These are phyloP conservation scores for Neurospora sp. DNA, from an alignment of 495 filamentous ascomycete genomes.

Conservation along the genomic window DNA sequence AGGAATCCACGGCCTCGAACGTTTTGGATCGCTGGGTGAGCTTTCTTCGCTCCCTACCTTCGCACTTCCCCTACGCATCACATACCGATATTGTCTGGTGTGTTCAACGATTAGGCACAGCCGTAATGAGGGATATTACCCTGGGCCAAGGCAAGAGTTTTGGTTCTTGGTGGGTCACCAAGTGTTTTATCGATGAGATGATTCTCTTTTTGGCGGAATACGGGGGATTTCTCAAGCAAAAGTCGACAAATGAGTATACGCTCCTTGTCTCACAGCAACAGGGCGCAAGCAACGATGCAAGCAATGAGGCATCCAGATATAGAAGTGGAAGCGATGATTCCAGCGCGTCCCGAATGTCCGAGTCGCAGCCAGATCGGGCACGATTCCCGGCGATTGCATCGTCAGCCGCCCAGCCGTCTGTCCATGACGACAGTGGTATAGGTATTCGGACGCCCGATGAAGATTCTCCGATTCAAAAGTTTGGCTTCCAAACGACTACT, in stretches of 20 bases:
- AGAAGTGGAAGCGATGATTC: conserved; percentile 37
- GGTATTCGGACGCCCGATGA: conserved; percentile 54
- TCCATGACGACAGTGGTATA: conserved; percentile 62
- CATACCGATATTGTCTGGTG: conserved; percentile 58
- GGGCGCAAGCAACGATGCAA: conserved; percentile 12
- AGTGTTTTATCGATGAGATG: conserved; percentile 96
- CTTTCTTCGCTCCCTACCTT: conserved; percentile 66
- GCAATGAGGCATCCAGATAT: conserved; percentile 29
- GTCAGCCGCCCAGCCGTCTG: conserved; percentile 19
- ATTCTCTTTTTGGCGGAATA: conserved; percentile 82
- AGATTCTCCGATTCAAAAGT: conserved; percentile 45
- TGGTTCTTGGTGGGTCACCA: conserved; percentile 96
- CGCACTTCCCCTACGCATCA: conserved; percentile 61
- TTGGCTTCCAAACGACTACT: conserved; percentile 23
- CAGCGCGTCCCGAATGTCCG: conserved; percentile 20
- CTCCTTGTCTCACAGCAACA: conserved; percentile 19
- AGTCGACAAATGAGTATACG: conserved; percentile 8
- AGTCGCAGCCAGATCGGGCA: conserved; percentile 31
- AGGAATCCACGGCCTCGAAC: conserved; percentile 35
- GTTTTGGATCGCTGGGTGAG: conserved; percentile 78
- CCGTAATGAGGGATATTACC: conserved; percentile 69
- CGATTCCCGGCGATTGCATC: conserved; percentile 29
- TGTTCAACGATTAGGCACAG: conserved; percentile 56
- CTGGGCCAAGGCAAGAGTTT: conserved; percentile 77
- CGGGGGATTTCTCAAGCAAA: conserved; percentile 72